phyloP scores from a whole-genome alignment of 2,329 filamentous ascomycete genomes.

The Epichloe typhina region DNA sequence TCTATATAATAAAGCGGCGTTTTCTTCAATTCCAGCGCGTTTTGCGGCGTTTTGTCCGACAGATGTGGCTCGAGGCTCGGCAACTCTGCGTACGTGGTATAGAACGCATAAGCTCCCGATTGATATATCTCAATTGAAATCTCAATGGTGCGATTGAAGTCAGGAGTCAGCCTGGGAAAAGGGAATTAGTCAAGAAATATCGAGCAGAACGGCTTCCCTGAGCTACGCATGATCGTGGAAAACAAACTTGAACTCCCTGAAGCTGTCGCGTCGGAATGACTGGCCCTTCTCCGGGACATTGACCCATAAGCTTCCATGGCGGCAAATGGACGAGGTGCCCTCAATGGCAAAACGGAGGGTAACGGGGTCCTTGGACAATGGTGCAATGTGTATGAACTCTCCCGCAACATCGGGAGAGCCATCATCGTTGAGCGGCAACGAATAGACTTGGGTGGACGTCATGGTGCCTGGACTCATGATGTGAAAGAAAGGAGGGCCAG shows the following conservation, averaged over 20 bases:
- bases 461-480: conserved; percentile 48
- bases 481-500: conserved; percentile 16
- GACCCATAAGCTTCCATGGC: conserved; percentile 89
- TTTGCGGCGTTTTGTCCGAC: conserved; percentile 11
- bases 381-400: conserved; percentile 82
- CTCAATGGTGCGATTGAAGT: conserved; percentile 85
- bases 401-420: conserved; percentile 82
- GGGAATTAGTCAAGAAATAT: background rate
- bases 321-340: conserved; percentile 89
- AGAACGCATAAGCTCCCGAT: conserved; percentile 86
- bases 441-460: conserved; percentile 62
- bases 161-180: conserved; percentile 57
- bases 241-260: conserved; percentile 78
- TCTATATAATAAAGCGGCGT: conserved; percentile 85
- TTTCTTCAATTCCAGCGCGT: conserved; percentile 39
- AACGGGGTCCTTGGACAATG: conserved; percentile 60
- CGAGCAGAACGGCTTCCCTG: background rate
- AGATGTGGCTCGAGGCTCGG: conserved; percentile 43
- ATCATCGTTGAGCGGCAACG: conserved; percentile 82
- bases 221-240: background rate
- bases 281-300: conserved; percentile 74
- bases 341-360: conserved; percentile 80
- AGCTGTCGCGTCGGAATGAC: conserved; percentile 64
- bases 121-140: conserved; percentile 76
- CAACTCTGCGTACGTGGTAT: conserved; percentile 80